Conservation (phyloP, 2,329 filamentous ascomycete species). For the Fusarium subtropicale region DNA sequence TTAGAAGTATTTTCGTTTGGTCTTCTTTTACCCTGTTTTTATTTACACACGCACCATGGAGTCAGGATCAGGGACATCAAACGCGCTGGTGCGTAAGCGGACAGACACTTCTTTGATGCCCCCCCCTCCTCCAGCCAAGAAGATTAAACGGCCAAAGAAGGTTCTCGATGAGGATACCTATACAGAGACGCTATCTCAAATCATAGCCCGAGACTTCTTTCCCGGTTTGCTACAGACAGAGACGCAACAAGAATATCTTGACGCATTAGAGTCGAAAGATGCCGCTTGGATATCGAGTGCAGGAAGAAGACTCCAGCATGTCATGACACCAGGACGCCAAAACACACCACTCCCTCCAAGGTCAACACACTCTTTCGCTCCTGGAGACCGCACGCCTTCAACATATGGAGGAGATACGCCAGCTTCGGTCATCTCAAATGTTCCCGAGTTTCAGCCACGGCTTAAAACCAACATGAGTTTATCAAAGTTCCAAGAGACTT, state of each 20-base stretch:
- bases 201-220: constrained; percentile 97
- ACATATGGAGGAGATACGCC: constrained; percentile 81
- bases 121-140: constrained; percentile 84
- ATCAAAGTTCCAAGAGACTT: constrained; percentile 87
- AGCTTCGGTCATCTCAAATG: constrained; percentile 62
- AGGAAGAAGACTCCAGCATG: constrained; percentile 75
- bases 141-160: constrained; percentile 89
- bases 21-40: too few relatives aligned
- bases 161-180: constrained; percentile 96
- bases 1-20: too few relatives aligned
- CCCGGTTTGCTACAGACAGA: constrained; percentile 88
- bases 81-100: constrained; percentile 74
- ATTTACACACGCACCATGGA: constrained; percentile 51
- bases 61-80: constrained; percentile 54
- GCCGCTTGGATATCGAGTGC: constrained; percentile 87
- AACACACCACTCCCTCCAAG: constrained; percentile 39
- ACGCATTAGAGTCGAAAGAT: constrained; percentile 89
- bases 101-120: constrained; percentile 82
- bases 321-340: constrained; percentile 81
- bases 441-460: constrained; percentile 56
- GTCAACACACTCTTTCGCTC: constrained; percentile 39
- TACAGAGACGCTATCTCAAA: constrained; percentile 88
- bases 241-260: constrained; percentile 90
- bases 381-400: constrained; percentile 68
- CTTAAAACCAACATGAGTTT: constrained; percentile 84